phyloP scores from a whole-genome alignment of 148 eudicot species.

The Rhododendron kiyosumense region DNA sequence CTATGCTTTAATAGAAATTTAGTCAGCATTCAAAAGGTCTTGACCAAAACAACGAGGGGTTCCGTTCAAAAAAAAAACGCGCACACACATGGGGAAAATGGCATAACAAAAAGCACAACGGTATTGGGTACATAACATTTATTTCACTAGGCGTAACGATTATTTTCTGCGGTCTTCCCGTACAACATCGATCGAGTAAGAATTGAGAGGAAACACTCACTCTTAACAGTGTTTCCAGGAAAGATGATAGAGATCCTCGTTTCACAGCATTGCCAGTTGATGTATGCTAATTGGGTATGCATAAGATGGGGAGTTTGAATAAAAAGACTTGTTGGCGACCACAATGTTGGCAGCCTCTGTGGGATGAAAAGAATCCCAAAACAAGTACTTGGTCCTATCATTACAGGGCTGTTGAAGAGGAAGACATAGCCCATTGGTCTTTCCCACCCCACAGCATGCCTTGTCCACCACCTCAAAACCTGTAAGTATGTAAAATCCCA shows the following conservation, averaged over 20 bases:
- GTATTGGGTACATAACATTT: background rate
- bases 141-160: background rate
- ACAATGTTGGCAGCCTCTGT: conserved; percentile 57
- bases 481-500: conserved; percentile 9
- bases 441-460: conserved; percentile 89
- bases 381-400: conserved; percentile 56
- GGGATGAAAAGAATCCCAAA: conserved; percentile 89
- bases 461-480: conserved; percentile 62
- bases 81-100: too few relatives aligned
- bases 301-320: conserved; percentile 27
- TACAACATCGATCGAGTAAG: too few relatives aligned
- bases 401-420: conserved; percentile 65
- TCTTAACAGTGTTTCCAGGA: too few relatives aligned
- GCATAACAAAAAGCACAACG: background rate
- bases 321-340: conserved; percentile 49
- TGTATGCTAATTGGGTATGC: conserved; percentile 62
- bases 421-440: conserved; percentile 83
- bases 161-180: background rate
- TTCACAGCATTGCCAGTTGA: conserved; percentile 47
- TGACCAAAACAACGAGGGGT: background rate
- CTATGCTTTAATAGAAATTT: background rate
- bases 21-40: background rate
- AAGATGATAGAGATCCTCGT: too few relatives aligned
- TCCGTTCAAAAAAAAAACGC: too few relatives aligned
- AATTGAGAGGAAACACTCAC: too few relatives aligned